Percentiles rank a stretch among this genome's conserved stretches.
Evolutionary conservation across 2,329 filamentous ascomycete genomes (phyloP).

Genomic region (Penicillium sp.): DNA sequence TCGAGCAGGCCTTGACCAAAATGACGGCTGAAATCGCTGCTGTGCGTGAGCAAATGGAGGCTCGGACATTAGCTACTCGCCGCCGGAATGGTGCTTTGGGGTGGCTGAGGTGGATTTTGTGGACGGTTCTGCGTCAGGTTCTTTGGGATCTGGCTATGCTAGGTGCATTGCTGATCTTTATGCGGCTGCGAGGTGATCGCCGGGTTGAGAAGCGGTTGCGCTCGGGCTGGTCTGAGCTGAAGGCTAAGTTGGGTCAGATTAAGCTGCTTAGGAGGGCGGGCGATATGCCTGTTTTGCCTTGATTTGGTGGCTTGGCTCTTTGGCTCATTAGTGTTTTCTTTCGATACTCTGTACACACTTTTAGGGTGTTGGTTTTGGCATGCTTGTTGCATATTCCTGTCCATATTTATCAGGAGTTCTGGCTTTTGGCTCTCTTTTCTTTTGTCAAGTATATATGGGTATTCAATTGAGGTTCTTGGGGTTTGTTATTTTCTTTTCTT

Average conservation of each 20-base stretch:
- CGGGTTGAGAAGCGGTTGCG: conserved; percentile 42
- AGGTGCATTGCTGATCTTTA: conserved; percentile 40
- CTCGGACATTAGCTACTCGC: conserved; percentile 68
- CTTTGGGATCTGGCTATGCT: conserved; percentile 65
- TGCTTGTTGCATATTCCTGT: conserved; percentile 8
- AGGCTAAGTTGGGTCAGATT: conserved; percentile 30
- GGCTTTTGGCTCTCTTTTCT: conserved; percentile 7
- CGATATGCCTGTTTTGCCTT: conserved; percentile 27
- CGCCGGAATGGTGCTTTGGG: conserved; percentile 64
- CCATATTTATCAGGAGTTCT: conserved; percentile 16
- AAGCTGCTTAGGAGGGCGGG: conserved; percentile 25
- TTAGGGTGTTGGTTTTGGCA: not conserved
- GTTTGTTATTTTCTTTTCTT: conserved; percentile 9
- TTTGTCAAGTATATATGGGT: conserved; percentile 29
- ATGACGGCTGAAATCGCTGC: conserved; percentile 92
- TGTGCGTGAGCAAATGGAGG: conserved; percentile 83
- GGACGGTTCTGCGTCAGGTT: conserved; percentile 70
- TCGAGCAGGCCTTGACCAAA: conserved; percentile 82
- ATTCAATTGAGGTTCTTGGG: conserved; percentile 17
- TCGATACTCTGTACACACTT: not conserved
- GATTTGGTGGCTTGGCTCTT: conserved; percentile 1
- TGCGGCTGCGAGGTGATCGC: conserved; percentile 43
- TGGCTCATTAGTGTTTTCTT: not conserved
- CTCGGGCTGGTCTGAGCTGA: conserved; percentile 35
- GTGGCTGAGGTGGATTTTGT: conserved; percentile 71